phyloP scores from a whole-genome alignment of 73 alveolate genomes.

The Paramecium caudatum region DNA sequence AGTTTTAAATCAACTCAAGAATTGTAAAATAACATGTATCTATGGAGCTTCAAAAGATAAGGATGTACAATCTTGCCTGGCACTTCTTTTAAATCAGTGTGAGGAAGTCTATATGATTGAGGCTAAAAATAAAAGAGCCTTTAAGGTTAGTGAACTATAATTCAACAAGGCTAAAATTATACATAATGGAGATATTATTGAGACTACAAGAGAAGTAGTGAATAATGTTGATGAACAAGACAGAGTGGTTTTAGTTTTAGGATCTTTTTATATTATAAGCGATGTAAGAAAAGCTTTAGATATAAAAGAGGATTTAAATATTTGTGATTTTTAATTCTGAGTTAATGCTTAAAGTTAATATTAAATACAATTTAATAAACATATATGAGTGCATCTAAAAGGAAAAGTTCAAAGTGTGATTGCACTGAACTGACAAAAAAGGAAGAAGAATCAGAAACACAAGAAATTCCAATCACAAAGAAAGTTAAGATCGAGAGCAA shows the following conservation, averaged over 20 bases:
- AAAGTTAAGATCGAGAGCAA: constrained; percentile 8
- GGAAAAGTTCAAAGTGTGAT: neutral
- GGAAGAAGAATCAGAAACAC: neutral
- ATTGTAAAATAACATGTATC: constrained; percentile 58
- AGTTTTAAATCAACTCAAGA: constrained; percentile 59
- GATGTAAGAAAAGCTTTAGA: constrained; percentile 74
- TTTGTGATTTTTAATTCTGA: neutral
- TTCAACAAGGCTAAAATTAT: neutral
- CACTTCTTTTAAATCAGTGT: neutral
- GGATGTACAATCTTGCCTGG: constrained; percentile 60
- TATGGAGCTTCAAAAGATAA: constrained; percentile 84
- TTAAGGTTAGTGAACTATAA: neutral
- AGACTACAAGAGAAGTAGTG: constrained; percentile 60
- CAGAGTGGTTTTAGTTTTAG: constrained; percentile 75
- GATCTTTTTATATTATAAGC: constrained; percentile 79
- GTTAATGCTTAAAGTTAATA: neutral
- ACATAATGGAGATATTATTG: constrained; percentile 73
- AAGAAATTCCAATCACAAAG: neutral
- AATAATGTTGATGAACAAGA: constrained; percentile 34
- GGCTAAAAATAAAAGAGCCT: constrained; percentile 74
- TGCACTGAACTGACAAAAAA: neutral
- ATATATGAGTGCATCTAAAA: neutral
- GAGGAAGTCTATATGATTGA: constrained; percentile 48
- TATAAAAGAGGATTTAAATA: neutral
- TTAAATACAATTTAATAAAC: neutral